phyloP scores from a whole-genome alignment of 768 basidiomycete species.

The Mycena maculata region DNA sequence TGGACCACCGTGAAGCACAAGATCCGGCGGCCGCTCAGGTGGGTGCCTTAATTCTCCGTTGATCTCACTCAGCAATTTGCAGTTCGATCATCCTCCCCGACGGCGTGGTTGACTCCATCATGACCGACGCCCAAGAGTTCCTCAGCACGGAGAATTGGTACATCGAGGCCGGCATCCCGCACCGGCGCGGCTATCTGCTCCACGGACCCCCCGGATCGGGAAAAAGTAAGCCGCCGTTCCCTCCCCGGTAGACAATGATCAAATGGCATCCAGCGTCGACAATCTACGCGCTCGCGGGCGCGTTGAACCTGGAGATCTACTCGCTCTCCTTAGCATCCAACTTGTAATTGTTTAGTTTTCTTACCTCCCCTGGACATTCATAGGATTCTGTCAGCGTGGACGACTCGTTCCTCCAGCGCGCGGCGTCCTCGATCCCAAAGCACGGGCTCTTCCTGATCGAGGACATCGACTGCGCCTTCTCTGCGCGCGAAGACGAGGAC shows the following conservation, averaged over 20 bases:
- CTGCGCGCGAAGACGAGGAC: slow-evolving; percentile 41
- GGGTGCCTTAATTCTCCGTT: too few relatives aligned
- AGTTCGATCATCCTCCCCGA: slow-evolving; percentile 46
- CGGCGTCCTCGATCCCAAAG: slow-evolving; percentile 41
- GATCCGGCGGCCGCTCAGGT: slow-evolving; percentile 41
- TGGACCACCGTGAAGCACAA: slow-evolving; percentile 41
- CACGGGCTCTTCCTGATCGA: slow-evolving; percentile 45
- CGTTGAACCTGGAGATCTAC: slow-evolving; percentile 74
- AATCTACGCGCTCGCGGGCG: slow-evolving; percentile 45
- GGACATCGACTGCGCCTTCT: slow-evolving; percentile 36
- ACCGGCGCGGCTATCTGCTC: slow-evolving; percentile 49
- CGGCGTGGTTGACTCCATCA: slow-evolving; percentile 42
- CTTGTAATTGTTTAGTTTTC: slow-evolving; percentile 37
- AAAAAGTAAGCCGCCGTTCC: slow-evolving; percentile 39
- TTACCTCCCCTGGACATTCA: background rate
- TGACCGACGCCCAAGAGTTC: slow-evolving; percentile 49
- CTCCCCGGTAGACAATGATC: background rate
- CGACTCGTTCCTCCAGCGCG: slow-evolving; percentile 43
- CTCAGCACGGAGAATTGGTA: slow-evolving; percentile 49
- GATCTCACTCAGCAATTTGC: background rate
- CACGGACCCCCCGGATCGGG: slow-evolving; percentile 51
- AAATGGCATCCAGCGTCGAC: slow-evolving; percentile 29
- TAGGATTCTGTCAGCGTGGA: slow-evolving; percentile 39
- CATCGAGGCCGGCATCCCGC: slow-evolving; percentile 48
- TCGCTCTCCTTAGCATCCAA: slow-evolving; percentile 43